Conservation (phyloP, 2,329 filamentous ascomycete species). For the Xylaria sp. region DNA sequence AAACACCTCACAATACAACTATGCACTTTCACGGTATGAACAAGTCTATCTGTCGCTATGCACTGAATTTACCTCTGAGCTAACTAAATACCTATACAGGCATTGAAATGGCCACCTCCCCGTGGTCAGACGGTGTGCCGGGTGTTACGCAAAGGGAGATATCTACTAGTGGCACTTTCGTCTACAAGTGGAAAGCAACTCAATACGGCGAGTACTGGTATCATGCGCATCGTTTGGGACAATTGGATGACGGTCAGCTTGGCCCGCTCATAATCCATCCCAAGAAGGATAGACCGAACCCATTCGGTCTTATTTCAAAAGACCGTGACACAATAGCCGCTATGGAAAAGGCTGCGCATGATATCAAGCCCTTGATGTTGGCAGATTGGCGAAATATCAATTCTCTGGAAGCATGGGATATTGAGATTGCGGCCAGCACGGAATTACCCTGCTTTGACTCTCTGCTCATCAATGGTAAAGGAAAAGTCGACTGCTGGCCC, state of each 20-base stretch:
- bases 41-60: background rate
- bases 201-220: slow-evolving; percentile 67
- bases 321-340: background rate
- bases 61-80: background rate
- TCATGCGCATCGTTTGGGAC: slow-evolving; percentile 61
- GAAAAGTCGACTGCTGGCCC: background rate
- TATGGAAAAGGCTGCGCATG: slow-evolving; percentile 52
- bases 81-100: background rate
- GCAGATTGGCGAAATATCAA: slow-evolving; percentile 63
- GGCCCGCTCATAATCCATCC: slow-evolving; percentile 50
- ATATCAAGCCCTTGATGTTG: slow-evolving; percentile 44
- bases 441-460: background rate
- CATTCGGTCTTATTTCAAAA: background rate
- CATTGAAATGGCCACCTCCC: background rate
- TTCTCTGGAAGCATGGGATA: slow-evolving; percentile 53
- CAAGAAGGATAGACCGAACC: slow-evolving; percentile 47
- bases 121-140: background rate
- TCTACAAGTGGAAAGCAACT: slow-evolving; percentile 60
- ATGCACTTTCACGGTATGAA: slow-evolving; percentile 56
- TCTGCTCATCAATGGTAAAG: background rate
- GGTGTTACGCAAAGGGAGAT: background rate
- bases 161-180: slow-evolving; percentile 44
- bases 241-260: slow-evolving; percentile 65
- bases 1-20: slow-evolving; percentile 53
- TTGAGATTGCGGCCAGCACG: slow-evolving; percentile 45